Evolutionary conservation across 2,329 filamentous ascomycete genomes (phyloP).

Genomic region (Xylaria sp.): DNA sequence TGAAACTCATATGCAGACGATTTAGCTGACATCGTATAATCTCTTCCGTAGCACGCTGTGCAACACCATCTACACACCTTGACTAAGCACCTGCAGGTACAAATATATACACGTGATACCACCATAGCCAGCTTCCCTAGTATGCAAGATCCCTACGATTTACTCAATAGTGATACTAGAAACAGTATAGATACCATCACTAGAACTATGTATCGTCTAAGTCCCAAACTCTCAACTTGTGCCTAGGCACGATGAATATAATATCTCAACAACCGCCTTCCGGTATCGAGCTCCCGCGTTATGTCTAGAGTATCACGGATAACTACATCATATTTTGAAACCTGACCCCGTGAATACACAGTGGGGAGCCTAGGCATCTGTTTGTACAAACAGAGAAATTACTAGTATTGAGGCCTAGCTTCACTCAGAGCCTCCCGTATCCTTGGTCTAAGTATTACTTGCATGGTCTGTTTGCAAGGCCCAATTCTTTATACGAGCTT

Average conservation of each 20-base stretch:
- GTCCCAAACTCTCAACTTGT: background rate
- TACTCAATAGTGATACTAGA: background rate
- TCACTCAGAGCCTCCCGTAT: background rate
- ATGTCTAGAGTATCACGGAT: slow-evolving; percentile 27
- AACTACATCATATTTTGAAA: slow-evolving; percentile 30
- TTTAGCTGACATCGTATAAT: slow-evolving; percentile 34
- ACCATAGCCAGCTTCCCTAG: background rate
- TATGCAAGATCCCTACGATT: slow-evolving; percentile 3
- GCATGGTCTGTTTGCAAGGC: slow-evolving; percentile 15
- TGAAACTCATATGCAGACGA: background rate
- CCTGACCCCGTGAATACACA: slow-evolving; percentile 9
- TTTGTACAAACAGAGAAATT: slow-evolving; percentile 24
- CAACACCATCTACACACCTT: slow-evolving; percentile 36
- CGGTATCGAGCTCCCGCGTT: background rate
- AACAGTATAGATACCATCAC: background rate
- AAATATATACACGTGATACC: slow-evolving; percentile 27
- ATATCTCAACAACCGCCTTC: background rate
- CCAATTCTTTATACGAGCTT: background rate
- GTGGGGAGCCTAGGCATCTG: slow-evolving; percentile 22
- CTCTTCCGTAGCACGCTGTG: slow-evolving; percentile 39
- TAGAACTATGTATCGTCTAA: background rate
- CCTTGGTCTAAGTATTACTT: background rate
- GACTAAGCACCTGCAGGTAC: slow-evolving; percentile 42
- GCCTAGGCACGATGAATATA: background rate
- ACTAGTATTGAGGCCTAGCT: background rate